These are phyloP conservation scores for Sporothrix luriei DNA, from an alignment of 2,329 filamentous ascomycete species.

Conservation along the genomic window DNA sequence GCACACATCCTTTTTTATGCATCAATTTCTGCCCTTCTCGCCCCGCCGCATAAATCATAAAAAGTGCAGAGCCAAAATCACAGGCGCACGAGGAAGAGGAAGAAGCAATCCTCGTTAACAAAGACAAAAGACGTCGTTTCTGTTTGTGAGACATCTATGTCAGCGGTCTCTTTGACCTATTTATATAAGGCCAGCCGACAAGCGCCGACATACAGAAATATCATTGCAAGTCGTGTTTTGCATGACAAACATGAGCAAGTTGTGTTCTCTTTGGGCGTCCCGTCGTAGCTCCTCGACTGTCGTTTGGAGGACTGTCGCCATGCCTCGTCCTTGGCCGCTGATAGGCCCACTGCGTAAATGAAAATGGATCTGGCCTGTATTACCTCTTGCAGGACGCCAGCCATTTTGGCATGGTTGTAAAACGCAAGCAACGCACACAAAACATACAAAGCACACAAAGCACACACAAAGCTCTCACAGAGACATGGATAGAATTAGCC, in stretches of 20 bases:
- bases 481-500: constrained; percentile 22
- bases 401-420: constrained; percentile 3
- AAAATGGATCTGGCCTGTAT: not conserved
- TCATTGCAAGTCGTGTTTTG: not conserved
- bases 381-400: constrained; percentile 8
- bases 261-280: constrained; percentile 7
- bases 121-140: not conserved
- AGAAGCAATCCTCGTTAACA: not conserved
- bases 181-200: too few species aligned
- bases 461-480: constrained; percentile 3
- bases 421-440: not conserved
- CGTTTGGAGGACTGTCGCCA: not conserved
- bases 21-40: too few species aligned
- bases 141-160: not conserved
- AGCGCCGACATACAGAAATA: not conserved
- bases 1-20: not conserved
- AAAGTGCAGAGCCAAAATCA: not conserved
- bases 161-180: not conserved
- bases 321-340: constrained; percentile 19
- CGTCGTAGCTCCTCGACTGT: not conserved
- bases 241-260: constrained; percentile 12
- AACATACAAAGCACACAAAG: constrained; percentile 12
- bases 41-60: not conserved
- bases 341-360: constrained; percentile 28
- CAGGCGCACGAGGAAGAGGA: not conserved